Evolutionary conservation across 1,139 yeast genomes (phyloP).

Genomic region (Wickerhamomyces sp.): DNA sequence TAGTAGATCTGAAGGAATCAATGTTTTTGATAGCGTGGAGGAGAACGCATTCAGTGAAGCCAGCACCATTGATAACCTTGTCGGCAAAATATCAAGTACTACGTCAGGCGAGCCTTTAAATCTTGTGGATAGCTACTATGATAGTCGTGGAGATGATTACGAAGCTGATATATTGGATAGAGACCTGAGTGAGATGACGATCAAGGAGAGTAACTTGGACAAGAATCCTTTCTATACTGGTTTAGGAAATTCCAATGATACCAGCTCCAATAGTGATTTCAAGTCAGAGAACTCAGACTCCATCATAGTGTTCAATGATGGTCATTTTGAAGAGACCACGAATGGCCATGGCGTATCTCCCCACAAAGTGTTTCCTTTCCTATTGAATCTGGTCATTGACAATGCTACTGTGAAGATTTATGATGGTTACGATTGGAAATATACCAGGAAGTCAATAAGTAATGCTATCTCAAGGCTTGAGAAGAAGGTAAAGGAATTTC

Average conservation of each 20-base stretch:
- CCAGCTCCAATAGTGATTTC: constrained; percentile 4
- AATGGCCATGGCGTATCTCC: neutral
- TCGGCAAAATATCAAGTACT: neutral
- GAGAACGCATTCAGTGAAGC: constrained; percentile 27
- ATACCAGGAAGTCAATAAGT: constrained; percentile 62
- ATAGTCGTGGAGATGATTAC: constrained; percentile 11
- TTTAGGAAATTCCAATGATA: neutral
- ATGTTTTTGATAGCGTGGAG: constrained; percentile 47
- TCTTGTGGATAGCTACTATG: constrained; percentile 36
- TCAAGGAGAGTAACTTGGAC: constrained; percentile 9
- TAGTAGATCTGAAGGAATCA: constrained; percentile 31
- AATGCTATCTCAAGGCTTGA: constrained; percentile 62
- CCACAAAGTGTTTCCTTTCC: constrained; percentile 9
- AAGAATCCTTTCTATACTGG: constrained; percentile 14
- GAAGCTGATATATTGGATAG: constrained; percentile 26
- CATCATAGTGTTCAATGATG: constrained; percentile 34
- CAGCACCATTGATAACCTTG: neutral
- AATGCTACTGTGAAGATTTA: constrained; percentile 50
- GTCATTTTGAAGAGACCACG: constrained; percentile 36
- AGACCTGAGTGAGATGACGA: constrained; percentile 27
- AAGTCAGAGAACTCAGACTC: constrained; percentile 25
- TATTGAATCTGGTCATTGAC: constrained; percentile 15
- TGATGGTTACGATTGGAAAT: constrained; percentile 94
- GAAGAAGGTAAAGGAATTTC: constrained; percentile 36
- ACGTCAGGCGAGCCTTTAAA: constrained; percentile 18